These are phyloP conservation scores for Dentipellis sp. DNA, from an alignment of 768 basidiomycete species.

Conservation along the genomic window DNA sequence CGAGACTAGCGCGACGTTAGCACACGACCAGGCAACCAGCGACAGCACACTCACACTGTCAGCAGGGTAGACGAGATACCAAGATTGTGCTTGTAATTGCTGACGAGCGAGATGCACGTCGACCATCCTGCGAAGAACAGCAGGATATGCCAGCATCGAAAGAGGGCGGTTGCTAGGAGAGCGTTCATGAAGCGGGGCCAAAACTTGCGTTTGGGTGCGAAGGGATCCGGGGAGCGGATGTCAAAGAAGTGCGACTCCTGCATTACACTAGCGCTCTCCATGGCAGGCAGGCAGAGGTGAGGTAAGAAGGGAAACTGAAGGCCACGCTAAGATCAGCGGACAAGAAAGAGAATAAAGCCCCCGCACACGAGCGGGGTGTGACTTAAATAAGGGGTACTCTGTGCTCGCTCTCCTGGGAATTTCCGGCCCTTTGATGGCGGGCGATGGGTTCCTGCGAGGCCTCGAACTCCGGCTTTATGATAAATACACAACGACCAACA, in stretches of 20 bases:
- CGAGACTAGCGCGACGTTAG: slow-evolving; percentile 22
- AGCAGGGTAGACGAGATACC: slow-evolving; percentile 45
- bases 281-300: background rate
- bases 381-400: too few species aligned
- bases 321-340: too few species aligned
- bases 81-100: slow-evolving; percentile 33
- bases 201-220: background rate
- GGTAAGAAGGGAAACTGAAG: background rate
- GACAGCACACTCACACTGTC: slow-evolving; percentile 43
- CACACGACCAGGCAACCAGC: slow-evolving; percentile 18
- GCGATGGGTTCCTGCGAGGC: too few species aligned
- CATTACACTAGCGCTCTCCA: background rate
- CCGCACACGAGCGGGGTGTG: background rate
- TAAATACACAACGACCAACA: too few species aligned
- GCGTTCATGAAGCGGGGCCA: slow-evolving; percentile 17
- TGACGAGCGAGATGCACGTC: slow-evolving; percentile 45
- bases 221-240: slow-evolving; percentile 15
- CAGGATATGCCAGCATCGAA: slow-evolving; percentile 63
- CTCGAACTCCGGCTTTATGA: too few species aligned
- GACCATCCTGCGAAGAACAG: slow-evolving; percentile 58
- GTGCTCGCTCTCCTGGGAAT: too few species aligned
- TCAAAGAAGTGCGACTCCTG: background rate
- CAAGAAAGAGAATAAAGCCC: background rate
- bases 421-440: too few species aligned
- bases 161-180: slow-evolving; percentile 29